These are phyloP conservation scores for Arthrocladium fulminans DNA, from an alignment of 2,329 filamentous ascomycete genomes.

Conservation along the genomic window DNA sequence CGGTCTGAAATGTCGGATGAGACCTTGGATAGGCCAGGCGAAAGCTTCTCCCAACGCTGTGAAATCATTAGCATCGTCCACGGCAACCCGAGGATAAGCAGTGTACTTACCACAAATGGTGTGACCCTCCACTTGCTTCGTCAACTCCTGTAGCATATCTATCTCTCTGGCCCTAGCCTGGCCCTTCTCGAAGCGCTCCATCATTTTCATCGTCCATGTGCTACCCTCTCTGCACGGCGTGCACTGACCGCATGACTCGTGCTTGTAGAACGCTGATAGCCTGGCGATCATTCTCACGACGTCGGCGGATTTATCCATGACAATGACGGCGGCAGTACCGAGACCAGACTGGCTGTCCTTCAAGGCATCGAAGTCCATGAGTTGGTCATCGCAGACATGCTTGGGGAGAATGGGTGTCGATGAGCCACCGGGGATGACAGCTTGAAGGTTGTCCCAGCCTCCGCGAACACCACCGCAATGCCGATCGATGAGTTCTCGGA, in stretches of 20 bases:
- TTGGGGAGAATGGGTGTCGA: constrained; percentile 94
- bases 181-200: constrained; percentile 90
- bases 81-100: constrained; percentile 9
- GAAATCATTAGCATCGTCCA: constrained; percentile 23
- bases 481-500: constrained; percentile 92
- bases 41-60: constrained; percentile 89
- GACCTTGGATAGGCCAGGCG: constrained; percentile 94
- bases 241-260: constrained; percentile 97
- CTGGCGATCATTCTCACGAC: constrained; percentile 89
- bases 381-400: constrained; percentile 78
- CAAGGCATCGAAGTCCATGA: constrained; percentile 98
- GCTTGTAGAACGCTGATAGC: constrained; percentile 93
- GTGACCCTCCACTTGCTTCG: constrained; percentile 98
- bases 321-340: constrained; percentile 92
- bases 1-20: constrained; percentile 95
- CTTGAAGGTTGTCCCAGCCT: constrained; percentile 95
- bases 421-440: constrained; percentile 90
- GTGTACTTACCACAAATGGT: constrained; percentile 77
- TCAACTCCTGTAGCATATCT: constrained; percentile 98
- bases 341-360: constrained; percentile 98
- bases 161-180: constrained; percentile 85
- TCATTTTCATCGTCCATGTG: constrained; percentile 99
- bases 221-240: constrained; percentile 98
- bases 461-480: constrained; percentile 95
- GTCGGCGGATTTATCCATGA: constrained; percentile 98